Conservation (phyloP, 2,329 filamentous ascomycete species). For the Nigrospora sphaerica region DNA sequence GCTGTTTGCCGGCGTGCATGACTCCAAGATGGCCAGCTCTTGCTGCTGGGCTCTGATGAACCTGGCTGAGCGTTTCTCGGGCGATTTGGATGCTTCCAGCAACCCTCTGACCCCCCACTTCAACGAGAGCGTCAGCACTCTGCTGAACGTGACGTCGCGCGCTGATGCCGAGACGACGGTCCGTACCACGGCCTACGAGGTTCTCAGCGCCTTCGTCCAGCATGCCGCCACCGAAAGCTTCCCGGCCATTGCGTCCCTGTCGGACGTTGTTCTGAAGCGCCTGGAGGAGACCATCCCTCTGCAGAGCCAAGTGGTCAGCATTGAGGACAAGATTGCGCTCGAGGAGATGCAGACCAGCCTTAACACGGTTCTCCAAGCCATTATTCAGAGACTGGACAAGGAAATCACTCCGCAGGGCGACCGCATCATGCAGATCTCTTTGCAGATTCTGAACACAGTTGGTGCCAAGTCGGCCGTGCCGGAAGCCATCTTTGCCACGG, state of each 20-base stretch:
- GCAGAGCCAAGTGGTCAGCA: conserved; percentile 88
- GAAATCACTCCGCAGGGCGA: conserved; percentile 88
- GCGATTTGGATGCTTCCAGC: conserved; percentile 66
- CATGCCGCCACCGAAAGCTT: conserved; percentile 86
- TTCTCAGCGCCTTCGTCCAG: conserved; percentile 88
- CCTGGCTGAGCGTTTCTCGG: conserved; percentile 88
- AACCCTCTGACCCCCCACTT: conserved; percentile 91
- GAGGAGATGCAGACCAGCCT: conserved; percentile 98
- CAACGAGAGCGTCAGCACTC: conserved; percentile 79
- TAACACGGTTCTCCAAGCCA: conserved; percentile 82
- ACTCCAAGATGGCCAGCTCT: conserved; percentile 93
- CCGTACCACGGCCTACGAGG: conserved; percentile 93
- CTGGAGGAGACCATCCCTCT: conserved; percentile 85
- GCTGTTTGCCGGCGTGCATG: conserved; percentile 83
- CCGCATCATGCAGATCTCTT: conserved; percentile 83
- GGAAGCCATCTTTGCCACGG: conserved; percentile 85
- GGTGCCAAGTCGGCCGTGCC: conserved; percentile 88
- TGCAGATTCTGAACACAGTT: conserved; percentile 72
- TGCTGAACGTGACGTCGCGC: conserved; percentile 80
- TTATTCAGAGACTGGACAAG: conserved; percentile 83
- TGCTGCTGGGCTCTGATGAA: conserved; percentile 99
- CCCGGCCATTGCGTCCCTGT: conserved; percentile 70
- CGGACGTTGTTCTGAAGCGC: conserved; percentile 82
- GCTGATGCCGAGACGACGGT: conserved; percentile 79
- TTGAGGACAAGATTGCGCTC: conserved; percentile 90